Evolutionary conservation across 345 rosid genomes (phyloP).

Genomic region (Capsella bursapastoris): DNA sequence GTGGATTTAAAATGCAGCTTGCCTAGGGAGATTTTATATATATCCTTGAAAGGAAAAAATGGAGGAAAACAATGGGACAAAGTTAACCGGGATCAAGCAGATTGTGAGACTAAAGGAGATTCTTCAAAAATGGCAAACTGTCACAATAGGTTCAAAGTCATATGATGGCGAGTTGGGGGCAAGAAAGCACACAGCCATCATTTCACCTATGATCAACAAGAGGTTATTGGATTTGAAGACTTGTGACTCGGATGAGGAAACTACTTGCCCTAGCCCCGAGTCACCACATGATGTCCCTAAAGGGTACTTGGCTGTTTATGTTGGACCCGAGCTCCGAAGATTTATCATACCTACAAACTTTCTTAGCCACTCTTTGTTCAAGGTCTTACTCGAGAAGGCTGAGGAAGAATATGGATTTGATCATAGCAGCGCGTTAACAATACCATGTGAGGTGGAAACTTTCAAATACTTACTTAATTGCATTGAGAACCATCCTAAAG

Average conservation of each 20-base stretch:
- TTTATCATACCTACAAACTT: constrained; percentile 87
- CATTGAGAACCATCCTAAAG: constrained; percentile 66
- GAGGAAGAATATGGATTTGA: constrained; percentile 95
- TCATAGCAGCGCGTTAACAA: constrained; percentile 78
- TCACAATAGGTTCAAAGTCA: constrained; percentile 56
- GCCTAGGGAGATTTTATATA: constrained; percentile 49
- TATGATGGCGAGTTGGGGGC: constrained; percentile 35
- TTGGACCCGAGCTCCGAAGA: constrained; percentile 89
- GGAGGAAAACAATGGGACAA: constrained; percentile 64
- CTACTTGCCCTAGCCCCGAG: constrained; percentile 66
- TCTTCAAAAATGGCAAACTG: constrained; percentile 85
- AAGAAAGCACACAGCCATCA: constrained; percentile 41
- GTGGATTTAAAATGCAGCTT: constrained; percentile 24
- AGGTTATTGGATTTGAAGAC: constrained; percentile 50
- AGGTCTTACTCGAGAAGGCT: constrained; percentile 78
- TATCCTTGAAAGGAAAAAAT: constrained; percentile 50
- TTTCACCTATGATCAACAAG: constrained; percentile 53
- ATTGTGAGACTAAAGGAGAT: constrained; percentile 82
- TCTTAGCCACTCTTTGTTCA: constrained; percentile 81
- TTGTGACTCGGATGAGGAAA: constrained; percentile 88
- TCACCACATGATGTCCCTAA: constrained; percentile 78
- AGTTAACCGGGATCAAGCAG: constrained; percentile 78
- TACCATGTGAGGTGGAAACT: constrained; percentile 95
- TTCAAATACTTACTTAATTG: constrained; percentile 83
- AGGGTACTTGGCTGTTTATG: constrained; percentile 89